phyloP scores from a whole-genome alignment of 345 rosid genomes.

The Melastoma malabathricum region DNA sequence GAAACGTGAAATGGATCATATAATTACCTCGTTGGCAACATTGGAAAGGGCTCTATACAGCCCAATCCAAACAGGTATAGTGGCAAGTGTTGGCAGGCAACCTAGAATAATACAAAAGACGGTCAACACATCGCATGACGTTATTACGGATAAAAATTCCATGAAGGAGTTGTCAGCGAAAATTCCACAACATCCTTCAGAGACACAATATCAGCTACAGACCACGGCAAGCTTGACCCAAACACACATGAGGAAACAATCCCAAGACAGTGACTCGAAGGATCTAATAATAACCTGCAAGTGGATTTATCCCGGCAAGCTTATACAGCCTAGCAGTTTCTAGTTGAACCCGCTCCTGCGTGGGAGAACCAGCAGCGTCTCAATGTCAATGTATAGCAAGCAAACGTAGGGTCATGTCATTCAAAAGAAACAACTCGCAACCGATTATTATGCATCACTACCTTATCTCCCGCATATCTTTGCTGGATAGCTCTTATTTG shows the following conservation, averaged over 20 bases:
- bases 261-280: no score
- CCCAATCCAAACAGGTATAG: constrained; percentile 97
- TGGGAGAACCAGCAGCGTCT: constrained; percentile 8
- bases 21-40: constrained; percentile 77
- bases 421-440: not conserved
- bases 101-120: constrained; percentile 27
- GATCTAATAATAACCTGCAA: constrained; percentile 45
- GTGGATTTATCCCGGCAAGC: constrained; percentile 81
- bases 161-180: no score
- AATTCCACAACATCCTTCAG: no score
- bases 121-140: not conserved
- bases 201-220: no score
- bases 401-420: not conserved
- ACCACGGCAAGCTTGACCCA: no score
- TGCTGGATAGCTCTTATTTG: constrained; percentile 85
- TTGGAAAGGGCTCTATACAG: constrained; percentile 95
- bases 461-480: constrained; percentile 82
- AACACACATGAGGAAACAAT: no score
- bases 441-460: constrained; percentile 5
- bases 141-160: no score
- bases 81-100: constrained; percentile 89
- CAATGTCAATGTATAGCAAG: not conserved
- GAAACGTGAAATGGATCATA: constrained; percentile 1
- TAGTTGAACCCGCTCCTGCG: constrained; percentile 86
- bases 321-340: constrained; percentile 92